Evolutionary conservation across 2,329 filamentous ascomycete genomes (phyloP).

Genomic region (Eutypa lata): DNA sequence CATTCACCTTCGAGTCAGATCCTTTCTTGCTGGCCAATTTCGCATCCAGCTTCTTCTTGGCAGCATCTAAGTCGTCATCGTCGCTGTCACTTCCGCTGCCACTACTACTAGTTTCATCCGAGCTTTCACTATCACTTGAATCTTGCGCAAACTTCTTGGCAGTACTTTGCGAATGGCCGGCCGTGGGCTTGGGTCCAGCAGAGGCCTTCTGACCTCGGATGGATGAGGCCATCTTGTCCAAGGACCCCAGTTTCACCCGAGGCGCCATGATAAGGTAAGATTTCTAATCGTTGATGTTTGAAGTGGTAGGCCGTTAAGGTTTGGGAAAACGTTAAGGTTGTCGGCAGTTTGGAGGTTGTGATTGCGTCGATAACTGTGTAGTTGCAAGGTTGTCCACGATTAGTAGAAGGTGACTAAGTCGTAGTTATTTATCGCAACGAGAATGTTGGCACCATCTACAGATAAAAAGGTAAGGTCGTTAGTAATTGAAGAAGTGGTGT

Average conservation of each 20-base stretch:
- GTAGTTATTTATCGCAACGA: too few species aligned
- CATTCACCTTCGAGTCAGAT: conserved; percentile 17
- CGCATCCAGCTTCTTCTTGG: conserved; percentile 30
- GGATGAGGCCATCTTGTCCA: conserved; percentile 19
- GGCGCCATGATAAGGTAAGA: conserved; percentile 6
- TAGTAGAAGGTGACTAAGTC: too few species aligned
- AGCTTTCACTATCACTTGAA: conserved; percentile 29
- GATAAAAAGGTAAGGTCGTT: too few species aligned
- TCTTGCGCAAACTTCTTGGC: conserved; percentile 18
- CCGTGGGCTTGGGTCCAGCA: conserved; percentile 11
- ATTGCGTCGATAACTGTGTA: too few species aligned
- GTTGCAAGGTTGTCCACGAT: too few species aligned
- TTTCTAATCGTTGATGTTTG: background rate
- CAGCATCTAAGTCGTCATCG: conserved; percentile 26
- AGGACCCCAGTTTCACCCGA: conserved; percentile 10
- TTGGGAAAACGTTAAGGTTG: background rate
- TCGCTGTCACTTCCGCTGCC: conserved; percentile 33
- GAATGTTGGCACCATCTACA: too few species aligned
- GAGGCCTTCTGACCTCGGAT: conserved; percentile 23
- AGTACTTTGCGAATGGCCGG: too few species aligned
- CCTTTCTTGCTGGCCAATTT: conserved; percentile 25
- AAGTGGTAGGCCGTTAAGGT: background rate
- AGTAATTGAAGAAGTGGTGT: too few species aligned
- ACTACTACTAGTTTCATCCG: conserved; percentile 30
- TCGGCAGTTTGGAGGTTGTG: background rate